These are phyloP conservation scores for Polygonum maritimum DNA, from an alignment of 148 eudicot genomes.

Conservation along the genomic window DNA sequence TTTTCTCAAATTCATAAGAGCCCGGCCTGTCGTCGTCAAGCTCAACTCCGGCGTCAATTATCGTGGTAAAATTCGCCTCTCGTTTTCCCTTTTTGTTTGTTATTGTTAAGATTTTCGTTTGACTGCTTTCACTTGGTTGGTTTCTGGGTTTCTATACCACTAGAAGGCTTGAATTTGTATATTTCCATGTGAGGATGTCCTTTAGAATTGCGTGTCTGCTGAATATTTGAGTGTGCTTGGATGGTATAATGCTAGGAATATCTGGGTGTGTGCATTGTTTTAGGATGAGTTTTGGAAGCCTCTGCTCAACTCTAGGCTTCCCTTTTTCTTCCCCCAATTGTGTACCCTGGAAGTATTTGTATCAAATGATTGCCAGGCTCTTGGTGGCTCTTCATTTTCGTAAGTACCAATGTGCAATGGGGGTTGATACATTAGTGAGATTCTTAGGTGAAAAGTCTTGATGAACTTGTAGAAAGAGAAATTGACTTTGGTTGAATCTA, in stretches of 20 bases:
- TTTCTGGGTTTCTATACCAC: too few relatives aligned
- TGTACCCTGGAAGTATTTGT: neutral
- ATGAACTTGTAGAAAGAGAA: neutral
- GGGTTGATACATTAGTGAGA: neutral
- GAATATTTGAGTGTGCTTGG: neutral
- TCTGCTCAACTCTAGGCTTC: neutral
- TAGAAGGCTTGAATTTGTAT: too few relatives aligned
- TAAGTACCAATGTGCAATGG: neutral
- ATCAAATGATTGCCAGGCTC: neutral
- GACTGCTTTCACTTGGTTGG: neutral
- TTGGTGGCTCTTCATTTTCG: neutral
- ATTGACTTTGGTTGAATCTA: neutral
- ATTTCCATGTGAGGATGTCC: too few relatives aligned
- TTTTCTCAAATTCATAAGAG: slow-evolving; percentile 90
- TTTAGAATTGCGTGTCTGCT: neutral
- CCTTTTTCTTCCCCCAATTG: neutral
- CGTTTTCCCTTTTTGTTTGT: neutral
- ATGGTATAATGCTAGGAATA: neutral
- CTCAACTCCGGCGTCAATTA: slow-evolving; percentile 95
- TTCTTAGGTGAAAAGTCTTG: neutral
- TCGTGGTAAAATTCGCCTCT: slow-evolving; percentile 39
- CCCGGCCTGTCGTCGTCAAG: slow-evolving; percentile 96
- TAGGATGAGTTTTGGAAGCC: neutral
- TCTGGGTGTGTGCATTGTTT: neutral
- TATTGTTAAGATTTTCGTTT: neutral